Percentiles rank a stretch among this genome's conserved stretches.
These are phyloP conservation scores for Tranzscheliella williamsii DNA, from an alignment of 1,284 basidiomycete genomes.

Conservation along the genomic window DNA sequence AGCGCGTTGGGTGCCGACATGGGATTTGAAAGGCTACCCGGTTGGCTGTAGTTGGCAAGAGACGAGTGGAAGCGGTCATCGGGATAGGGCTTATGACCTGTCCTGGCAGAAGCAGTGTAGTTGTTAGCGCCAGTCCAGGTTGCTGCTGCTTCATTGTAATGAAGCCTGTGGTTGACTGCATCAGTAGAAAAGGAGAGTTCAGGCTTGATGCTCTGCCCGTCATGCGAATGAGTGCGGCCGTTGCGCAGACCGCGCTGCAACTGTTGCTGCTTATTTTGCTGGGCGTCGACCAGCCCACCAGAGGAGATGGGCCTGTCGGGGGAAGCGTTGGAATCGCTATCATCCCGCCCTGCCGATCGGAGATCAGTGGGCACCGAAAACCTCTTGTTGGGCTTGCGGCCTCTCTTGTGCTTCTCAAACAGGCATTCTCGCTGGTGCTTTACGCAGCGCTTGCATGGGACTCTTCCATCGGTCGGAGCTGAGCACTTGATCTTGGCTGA, in stretches of 20 bases:
- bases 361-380: constrained; percentile 39
- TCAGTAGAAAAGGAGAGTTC: constrained; percentile 1
- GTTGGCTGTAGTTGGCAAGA: constrained; percentile 5
- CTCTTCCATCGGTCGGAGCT: constrained; percentile 46
- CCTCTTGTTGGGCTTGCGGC: constrained; percentile 45
- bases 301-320: constrained; percentile 12
- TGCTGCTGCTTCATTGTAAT: neutral
- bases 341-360: constrained; percentile 15
- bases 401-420: constrained; percentile 51
- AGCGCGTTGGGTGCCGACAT: constrained; percentile 33
- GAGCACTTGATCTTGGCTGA: constrained; percentile 52
- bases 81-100: constrained; percentile 3
- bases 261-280: constrained; percentile 1
- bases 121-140: too few species aligned
- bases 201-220: constrained; percentile 8
- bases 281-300: neutral
- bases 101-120: constrained; percentile 5
- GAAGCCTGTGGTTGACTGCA: neutral
- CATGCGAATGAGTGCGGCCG: constrained; percentile 17
- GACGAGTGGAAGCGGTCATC: constrained; percentile 24
- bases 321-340: constrained; percentile 8
- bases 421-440: constrained; percentile 47
- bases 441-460: constrained; percentile 49
- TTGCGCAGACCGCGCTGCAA: constrained; percentile 8
- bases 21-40: constrained; percentile 5